Conservation (phyloP, 208 protist species). For the Acanthamoeba rhysodes region DNA sequence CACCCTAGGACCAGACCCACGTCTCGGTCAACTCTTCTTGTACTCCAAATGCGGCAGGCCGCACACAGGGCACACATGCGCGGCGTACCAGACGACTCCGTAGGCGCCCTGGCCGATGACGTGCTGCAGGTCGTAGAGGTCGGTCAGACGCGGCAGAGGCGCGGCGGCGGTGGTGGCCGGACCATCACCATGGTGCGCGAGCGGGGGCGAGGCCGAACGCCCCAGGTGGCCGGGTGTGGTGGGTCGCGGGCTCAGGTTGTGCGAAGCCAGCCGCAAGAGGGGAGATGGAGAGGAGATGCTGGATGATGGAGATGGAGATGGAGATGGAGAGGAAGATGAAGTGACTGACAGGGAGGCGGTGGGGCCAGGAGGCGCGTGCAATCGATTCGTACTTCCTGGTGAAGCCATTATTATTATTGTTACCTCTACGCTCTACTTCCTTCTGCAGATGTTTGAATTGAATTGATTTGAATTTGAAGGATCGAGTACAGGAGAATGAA, state of each 20-base stretch:
- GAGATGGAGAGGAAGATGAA: neutral
- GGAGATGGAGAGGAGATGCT: neutral
- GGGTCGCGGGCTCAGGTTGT: neutral
- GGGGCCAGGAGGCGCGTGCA: neutral
- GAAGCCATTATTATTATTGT: neutral
- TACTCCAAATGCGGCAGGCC: too few relatives aligned
- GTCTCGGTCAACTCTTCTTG: neutral
- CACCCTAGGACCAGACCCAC: neutral
- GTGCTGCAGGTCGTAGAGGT: conserved; percentile 82
- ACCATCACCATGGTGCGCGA: neutral
- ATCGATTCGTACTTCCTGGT: neutral
- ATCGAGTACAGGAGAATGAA: neutral
- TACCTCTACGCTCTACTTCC: too few relatives aligned
- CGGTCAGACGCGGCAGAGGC: neutral
- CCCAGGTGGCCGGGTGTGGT: neutral
- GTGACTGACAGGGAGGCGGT: neutral
- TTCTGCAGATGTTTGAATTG: neutral
- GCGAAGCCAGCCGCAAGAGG: neutral
- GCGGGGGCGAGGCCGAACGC: neutral
- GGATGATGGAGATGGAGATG: neutral
- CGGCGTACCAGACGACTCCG: conserved; percentile 81
- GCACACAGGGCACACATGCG: neutral
- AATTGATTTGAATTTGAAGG: neutral
- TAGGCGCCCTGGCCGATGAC: conserved; percentile 88
- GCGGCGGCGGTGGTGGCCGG: neutral